A percentile compares a stretch with the other conserved stretches of the same genome.
Conservation (phyloP, 768 basidiomycete species). For the Solioccasus polychromus region DNA sequence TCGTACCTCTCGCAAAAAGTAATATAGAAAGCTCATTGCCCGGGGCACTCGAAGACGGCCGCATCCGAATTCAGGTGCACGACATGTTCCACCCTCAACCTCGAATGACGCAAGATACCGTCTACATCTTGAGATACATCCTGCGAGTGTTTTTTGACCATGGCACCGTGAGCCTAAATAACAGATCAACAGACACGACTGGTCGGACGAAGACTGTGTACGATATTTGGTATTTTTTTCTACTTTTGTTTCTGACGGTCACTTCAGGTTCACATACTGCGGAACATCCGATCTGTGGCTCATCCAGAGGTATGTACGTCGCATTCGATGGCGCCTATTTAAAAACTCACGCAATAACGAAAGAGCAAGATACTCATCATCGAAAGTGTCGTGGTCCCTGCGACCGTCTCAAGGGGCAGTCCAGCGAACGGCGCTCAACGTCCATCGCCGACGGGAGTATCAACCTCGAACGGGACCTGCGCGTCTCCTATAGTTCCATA, state of each 20-base stretch:
- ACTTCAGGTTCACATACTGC: too few relatives aligned
- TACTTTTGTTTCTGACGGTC: too few relatives aligned
- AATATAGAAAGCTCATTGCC: too few relatives aligned
- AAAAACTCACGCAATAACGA: too few relatives aligned
- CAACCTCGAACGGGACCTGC: too few relatives aligned
- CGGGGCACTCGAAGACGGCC: not conserved
- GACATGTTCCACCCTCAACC: not conserved
- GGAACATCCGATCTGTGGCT: too few relatives aligned
- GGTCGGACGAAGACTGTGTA: slow-evolving; percentile 5
- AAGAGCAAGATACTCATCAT: slow-evolving; percentile 4
- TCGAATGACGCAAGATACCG: not conserved
- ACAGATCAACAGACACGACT: not conserved
- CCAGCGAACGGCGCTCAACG: not conserved
- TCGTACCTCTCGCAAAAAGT: too few relatives aligned
- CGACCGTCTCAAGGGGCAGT: not conserved
- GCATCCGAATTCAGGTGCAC: slow-evolving; percentile 1
- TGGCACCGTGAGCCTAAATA: not conserved
- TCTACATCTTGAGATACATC: not conserved
- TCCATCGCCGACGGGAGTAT: too few relatives aligned
- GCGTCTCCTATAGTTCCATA: not conserved
- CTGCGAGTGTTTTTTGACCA: too few relatives aligned
- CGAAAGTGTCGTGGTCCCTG: not conserved
- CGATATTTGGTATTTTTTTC: not conserved
- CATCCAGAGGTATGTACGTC: too few relatives aligned
- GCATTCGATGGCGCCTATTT: too few relatives aligned